phyloP scores from a whole-genome alignment of 108 stramenopile species.

The Pelagomonas calceolata region DNA sequence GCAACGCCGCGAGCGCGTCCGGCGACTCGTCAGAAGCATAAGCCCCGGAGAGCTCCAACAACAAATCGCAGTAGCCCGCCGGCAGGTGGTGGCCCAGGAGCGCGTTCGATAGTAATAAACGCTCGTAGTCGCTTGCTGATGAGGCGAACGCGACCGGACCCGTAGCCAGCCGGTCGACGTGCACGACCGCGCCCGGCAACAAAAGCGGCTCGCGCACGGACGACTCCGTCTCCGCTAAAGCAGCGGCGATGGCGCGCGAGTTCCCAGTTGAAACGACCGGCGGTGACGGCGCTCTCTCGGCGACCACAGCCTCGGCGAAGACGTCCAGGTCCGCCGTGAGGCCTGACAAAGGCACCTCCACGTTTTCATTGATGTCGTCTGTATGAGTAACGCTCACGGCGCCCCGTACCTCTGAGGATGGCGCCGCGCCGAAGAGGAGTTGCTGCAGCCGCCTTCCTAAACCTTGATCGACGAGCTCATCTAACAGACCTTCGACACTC shows the following conservation, averaged over 20 bases:
- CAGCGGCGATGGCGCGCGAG: background rate
- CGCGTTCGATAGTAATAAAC: background rate
- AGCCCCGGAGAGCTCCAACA: background rate
- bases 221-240: background rate
- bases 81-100: background rate
- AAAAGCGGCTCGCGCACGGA: background rate
- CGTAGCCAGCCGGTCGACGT: background rate
- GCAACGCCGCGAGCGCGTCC: too few species aligned
- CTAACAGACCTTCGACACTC: background rate
- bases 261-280: too few species aligned
- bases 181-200: background rate
- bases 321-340: too few species aligned
- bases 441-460: background rate
- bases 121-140: too few species aligned
- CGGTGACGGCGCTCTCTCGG: too few species aligned
- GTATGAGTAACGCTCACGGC: too few species aligned
- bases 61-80: background rate
- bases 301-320: too few species aligned
- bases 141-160: too few species aligned
- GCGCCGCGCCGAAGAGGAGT: background rate
- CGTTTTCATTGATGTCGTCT: too few species aligned
- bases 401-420: too few species aligned
- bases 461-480: background rate
- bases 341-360: too few species aligned
- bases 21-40: too few species aligned